Evolutionary conservation across 768 basidiomycete genomes (phyloP), one percentile per base, ranked within the genome.

Genomic region (Leccinum rimulosum): DNA sequence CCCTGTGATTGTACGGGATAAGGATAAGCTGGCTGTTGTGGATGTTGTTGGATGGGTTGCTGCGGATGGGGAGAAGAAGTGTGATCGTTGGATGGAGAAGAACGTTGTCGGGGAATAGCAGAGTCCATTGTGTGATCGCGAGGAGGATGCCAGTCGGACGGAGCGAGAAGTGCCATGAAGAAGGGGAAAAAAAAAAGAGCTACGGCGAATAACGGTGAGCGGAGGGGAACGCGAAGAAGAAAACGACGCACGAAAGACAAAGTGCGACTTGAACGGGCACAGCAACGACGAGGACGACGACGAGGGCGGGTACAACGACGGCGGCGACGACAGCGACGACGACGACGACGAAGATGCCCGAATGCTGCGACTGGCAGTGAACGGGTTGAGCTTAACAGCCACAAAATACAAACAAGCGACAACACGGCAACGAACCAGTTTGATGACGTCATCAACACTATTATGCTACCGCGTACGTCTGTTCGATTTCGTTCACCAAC

Each of bases 141-240:
- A 70, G 81, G 80, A 65, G 80, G 82, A 65, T 82, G 82, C 88
- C 88, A 89, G 79, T 90, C 88, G 77, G 83, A 80, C 72, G 85
- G 80, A 64, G 84, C 87, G 77, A 90, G 84, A 79, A 89, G 82
- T 76, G 89, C 89, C 89, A 91, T 90, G 80, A 79, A 83, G 60
- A 22, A 17, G 15, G 17, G 25, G 12, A 15, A 28, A 30, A 50
- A 50, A 43, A 12, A 8, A 28, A 48, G 33, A n/a, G 25, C 53
- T 55, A 27, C 15, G 12, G 15, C n/a, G 52, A 17, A 43, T 36
- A 33, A 33, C 33, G 52, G 40, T 43, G 40, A 54, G 22, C 4
- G 17, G 27, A 10, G 43, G 15, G 35, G 11, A 22, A 8, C 14
- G 4, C 15, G 15, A 10, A 25, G 30, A 43, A 35, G 4, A 14